Base-by-base conservation (phyloP, 441 rosid species). In the Adansonia grandidieri region DNA sequence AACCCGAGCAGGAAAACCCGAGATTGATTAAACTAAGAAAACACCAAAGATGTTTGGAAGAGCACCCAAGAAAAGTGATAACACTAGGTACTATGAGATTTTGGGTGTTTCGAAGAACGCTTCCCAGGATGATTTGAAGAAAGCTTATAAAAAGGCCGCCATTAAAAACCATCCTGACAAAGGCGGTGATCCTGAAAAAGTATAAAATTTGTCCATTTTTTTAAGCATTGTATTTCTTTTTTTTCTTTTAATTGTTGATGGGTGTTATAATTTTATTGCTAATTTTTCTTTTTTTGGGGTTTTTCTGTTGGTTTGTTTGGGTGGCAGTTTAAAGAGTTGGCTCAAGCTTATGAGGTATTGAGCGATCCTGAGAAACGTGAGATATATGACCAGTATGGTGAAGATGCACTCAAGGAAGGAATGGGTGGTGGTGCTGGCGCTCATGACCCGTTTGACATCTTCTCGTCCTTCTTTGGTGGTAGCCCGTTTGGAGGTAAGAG, bases 141-240 rank as follows among this genome's bases (percentile, higher is more conserved):
- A 90, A 78, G 97, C 97, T 47, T 91, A 89, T 60, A 89, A 83
- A 82, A 91, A 89, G 47, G 96, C 97, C 24, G 96, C 97, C n/a
- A 89, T 93, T 71, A 91, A 91, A 83, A 90, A 93, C 60, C 97
- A 93, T 78, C 97, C 97, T n/a, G 96, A 93, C 61, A 93, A 91
- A 80, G 96, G 97, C 32, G 97, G 97, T 71, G 96, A 93, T 87
- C 94, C 97, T 5, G 97, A 91, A 76, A 93, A 93, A 90, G 97
- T 93, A 69, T 10, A 4, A 10, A 6, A 48, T 9, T 1, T 44
- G 9, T 8, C 0, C 8, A 1, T 69, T 53, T 13, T 13, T 11
- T 22, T 4, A 4, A 40, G 5, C 6, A 40, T 42, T 3, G 37
- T 32, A 24, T 32, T 32, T 2, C 4, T 5, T 19, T 20, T 4